Conservation (phyloP, 2,329 filamentous ascomycete genomes). For the Macroventuria anomochaeta region DNA sequence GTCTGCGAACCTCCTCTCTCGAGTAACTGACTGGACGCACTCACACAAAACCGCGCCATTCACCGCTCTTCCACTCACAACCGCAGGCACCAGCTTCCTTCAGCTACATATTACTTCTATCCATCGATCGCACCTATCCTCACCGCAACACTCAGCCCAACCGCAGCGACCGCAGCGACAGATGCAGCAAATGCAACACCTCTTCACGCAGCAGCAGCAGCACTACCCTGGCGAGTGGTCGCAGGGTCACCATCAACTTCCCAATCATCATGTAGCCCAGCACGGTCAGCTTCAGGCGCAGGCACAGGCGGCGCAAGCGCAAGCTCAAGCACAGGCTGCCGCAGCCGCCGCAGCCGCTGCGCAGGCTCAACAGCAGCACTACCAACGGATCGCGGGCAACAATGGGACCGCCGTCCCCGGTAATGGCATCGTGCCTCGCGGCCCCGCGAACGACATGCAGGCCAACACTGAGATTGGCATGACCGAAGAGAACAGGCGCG, state of each 20-base stretch:
- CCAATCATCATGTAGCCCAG: constrained; percentile 50
- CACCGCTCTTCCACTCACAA: constrained; percentile 18
- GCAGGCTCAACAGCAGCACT: constrained; percentile 62
- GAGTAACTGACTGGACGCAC: constrained; percentile 27
- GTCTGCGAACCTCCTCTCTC: constrained; percentile 37
- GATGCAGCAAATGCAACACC: constrained; percentile 60
- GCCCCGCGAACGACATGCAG: constrained; percentile 49
- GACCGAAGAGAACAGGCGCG: constrained; percentile 88
- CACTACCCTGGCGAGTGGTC: constrained; percentile 62
- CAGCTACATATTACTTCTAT: constrained; percentile 17
- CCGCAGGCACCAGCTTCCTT: constrained; percentile 19
- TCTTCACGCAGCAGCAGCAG: constrained; percentile 69
- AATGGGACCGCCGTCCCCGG: constrained; percentile 60
- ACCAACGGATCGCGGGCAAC: constrained; percentile 73
- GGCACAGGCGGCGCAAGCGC: constrained; percentile 55
- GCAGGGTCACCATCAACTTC: constrained; percentile 54
- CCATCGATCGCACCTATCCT: constrained; percentile 7
- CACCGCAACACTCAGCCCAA: constrained; percentile 17
- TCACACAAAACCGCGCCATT: constrained; percentile 24
- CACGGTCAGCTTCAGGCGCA: constrained; percentile 50
- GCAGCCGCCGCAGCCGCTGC: constrained; percentile 61
- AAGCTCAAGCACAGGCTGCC: constrained; percentile 59
- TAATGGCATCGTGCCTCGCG: constrained; percentile 46
- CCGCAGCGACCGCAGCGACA: constrained; percentile 19
- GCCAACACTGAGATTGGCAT: constrained; percentile 57